phyloP scores from a whole-genome alignment of 805 yeast species.

The Nakazawaea ishiwadae region DNA sequence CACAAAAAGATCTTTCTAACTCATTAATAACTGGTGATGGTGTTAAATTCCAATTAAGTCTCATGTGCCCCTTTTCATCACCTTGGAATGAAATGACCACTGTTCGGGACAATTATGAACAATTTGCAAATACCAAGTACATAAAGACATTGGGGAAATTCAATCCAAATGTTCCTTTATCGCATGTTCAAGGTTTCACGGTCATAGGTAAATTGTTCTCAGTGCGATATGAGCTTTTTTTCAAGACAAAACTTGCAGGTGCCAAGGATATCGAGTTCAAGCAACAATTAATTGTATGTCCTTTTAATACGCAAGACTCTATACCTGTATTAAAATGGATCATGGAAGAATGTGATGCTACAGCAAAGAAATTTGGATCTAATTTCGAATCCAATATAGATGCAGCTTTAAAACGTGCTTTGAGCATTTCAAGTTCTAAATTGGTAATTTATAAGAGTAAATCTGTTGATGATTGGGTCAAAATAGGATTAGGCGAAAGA shows the following conservation, averaged over 20 bases:
- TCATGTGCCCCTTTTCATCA: conserved; percentile 29
- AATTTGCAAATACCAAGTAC: not conserved
- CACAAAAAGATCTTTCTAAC: conserved; percentile 14
- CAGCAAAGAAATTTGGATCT: conserved; percentile 21
- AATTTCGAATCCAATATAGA: conserved; percentile 29
- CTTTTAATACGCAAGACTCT: conserved; percentile 44
- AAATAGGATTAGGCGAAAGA: conserved; percentile 33
- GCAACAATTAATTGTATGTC: conserved; percentile 51
- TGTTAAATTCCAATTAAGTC: conserved; percentile 18
- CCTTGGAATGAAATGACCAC: conserved; percentile 3
- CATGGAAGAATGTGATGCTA: conserved; percentile 43
- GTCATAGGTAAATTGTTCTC: conserved; percentile 46
- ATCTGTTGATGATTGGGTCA: conserved; percentile 32
- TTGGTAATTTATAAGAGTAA: conserved; percentile 14
- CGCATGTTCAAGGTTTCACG: conserved; percentile 46
- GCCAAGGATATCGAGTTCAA: conserved; percentile 45
- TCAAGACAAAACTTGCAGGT: conserved; percentile 44
- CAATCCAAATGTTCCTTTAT: conserved; percentile 26
- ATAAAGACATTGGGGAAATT: conserved; percentile 14
- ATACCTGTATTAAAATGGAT: conserved; percentile 50
- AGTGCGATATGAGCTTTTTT: conserved; percentile 43
- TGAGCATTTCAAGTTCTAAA: conserved; percentile 27
- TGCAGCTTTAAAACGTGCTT: conserved; percentile 20
- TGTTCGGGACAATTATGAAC: not conserved
- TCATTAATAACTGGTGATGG: conserved; percentile 26